These are phyloP conservation scores for Austroboletus olivaceoglutinosus DNA, from an alignment of 1,284 basidiomycete genomes.

Conservation along the genomic window DNA sequence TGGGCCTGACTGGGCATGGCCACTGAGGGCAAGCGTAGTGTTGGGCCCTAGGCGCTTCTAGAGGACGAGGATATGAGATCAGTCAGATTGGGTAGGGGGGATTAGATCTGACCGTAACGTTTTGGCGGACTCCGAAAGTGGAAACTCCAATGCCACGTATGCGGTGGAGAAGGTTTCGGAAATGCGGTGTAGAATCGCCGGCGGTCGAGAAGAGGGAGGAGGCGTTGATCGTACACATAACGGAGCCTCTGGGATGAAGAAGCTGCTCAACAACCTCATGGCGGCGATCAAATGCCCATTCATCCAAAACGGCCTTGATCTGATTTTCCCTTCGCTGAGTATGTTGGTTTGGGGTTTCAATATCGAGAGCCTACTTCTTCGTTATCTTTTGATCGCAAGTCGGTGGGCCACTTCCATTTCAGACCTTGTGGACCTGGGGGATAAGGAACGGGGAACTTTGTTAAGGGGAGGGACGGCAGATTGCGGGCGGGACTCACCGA, in stretches of 20 bases:
- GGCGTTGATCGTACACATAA: slow-evolving; percentile 47
- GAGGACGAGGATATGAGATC: slow-evolving; percentile 20
- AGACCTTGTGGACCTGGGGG: slow-evolving; percentile 52
- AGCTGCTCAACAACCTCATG: slow-evolving; percentile 45
- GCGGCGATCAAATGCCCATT: slow-evolving; percentile 41
- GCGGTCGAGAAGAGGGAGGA: slow-evolving; percentile 43
- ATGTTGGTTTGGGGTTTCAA: slow-evolving; percentile 10
- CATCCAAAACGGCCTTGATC: slow-evolving; percentile 47
- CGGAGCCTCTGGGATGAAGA: slow-evolving; percentile 48
- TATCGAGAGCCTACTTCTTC: slow-evolving; percentile 48
- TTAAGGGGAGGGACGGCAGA: slow-evolving; percentile 8
- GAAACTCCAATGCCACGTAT: slow-evolving; percentile 35
- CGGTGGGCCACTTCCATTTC: slow-evolving; percentile 40
- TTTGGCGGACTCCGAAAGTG: slow-evolving; percentile 38
- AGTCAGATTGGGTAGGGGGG: slow-evolving; percentile 17
- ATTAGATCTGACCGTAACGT: slow-evolving; percentile 38
- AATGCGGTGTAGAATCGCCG: slow-evolving; percentile 22
- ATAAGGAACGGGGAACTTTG: slow-evolving; percentile 13
- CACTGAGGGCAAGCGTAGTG: slow-evolving; percentile 37
- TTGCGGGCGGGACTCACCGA: slow-evolving; percentile 47
- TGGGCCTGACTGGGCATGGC: slow-evolving; percentile 31
- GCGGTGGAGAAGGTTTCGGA: slow-evolving; percentile 32
- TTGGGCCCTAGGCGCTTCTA: slow-evolving; percentile 43
- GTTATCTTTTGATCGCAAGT: slow-evolving; percentile 44
- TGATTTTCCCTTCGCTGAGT: slow-evolving; percentile 35